phyloP scores from a whole-genome alignment of 2,329 filamentous ascomycete species.

The Aureobasidium sp. region DNA sequence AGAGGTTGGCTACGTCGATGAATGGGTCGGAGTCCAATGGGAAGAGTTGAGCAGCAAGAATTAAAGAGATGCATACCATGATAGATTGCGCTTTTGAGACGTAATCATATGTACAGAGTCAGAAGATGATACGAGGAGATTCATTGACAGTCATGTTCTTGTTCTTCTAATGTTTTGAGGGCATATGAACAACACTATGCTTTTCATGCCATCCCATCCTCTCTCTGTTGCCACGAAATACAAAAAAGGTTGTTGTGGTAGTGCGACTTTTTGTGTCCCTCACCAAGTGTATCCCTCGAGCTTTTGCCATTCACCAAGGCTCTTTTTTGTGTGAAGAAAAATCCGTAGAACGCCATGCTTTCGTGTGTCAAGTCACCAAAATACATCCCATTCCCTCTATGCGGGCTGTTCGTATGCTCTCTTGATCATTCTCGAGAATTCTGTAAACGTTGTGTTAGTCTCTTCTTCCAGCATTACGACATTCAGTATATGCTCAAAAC shows the following conservation, averaged over 20 bases:
- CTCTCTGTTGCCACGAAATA: background rate
- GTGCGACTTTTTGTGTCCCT: background rate
- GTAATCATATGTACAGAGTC: background rate
- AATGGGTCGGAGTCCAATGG: conserved; percentile 98
- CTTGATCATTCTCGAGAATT: conserved; percentile 71
- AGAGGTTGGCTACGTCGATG: conserved; percentile 73
- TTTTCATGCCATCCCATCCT: background rate
- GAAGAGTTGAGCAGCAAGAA: conserved; percentile 53
- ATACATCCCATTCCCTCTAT: conserved; percentile 17
- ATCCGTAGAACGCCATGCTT: conserved; percentile 15
- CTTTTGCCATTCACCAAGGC: background rate
- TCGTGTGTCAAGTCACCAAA: conserved; percentile 8
- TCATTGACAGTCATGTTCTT: background rate
- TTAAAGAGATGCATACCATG: background rate
- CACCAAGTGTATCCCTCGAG: background rate
- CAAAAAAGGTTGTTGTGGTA: background rate
- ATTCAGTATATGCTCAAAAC: conserved; percentile 18
- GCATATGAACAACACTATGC: background rate
- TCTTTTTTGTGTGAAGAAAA: background rate
- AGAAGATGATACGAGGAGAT: background rate
- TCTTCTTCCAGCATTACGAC: no score
- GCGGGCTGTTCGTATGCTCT: conserved; percentile 79
- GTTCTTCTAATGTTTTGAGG: background rate
- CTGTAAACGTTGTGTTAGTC: conserved; percentile 17
- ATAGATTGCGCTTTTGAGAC: background rate